These are phyloP conservation scores for Fusarium sp. DNA, from an alignment of 2,329 filamentous ascomycete genomes.

Conservation along the genomic window DNA sequence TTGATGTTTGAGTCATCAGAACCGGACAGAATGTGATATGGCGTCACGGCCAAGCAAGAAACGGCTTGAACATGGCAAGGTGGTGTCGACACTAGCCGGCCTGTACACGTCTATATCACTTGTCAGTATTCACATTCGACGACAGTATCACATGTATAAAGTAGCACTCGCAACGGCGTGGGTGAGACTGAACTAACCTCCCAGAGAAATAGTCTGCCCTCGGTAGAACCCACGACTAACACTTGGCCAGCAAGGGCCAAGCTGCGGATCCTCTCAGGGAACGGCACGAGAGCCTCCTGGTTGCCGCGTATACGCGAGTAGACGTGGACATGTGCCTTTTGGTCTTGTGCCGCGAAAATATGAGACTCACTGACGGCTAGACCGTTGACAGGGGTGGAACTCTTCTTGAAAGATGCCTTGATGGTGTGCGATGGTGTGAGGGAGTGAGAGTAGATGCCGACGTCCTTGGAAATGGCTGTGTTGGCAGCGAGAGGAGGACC, in stretches of 20 bases:
- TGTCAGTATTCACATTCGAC: constrained; percentile 34
- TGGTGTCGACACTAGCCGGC: constrained; percentile 78
- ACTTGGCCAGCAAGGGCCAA: constrained; percentile 77
- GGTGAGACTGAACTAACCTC: constrained; percentile 68
- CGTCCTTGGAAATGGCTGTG: constrained; percentile 76
- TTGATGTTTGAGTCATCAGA: constrained; percentile 90
- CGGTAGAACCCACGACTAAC: constrained; percentile 81
- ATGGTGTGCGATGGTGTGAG: constrained; percentile 81
- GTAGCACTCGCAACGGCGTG: constrained; percentile 21
- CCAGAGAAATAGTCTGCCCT: constrained; percentile 89
- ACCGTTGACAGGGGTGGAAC: constrained; percentile 79
- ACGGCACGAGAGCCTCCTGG: constrained; percentile 88
- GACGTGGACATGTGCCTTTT: constrained; percentile 92
- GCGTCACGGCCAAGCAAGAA: constrained; percentile 77
- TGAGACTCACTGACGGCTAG: constrained; percentile 84
- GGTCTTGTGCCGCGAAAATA: constrained; percentile 89
- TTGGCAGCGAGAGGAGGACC: constrained; percentile 68
- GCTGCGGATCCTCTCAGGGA: constrained; percentile 86
- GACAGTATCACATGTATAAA: constrained; percentile 13
- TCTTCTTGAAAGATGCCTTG: constrained; percentile 89
- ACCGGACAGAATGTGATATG: constrained; percentile 78
- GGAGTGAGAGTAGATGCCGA: constrained; percentile 86
- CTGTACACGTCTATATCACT: constrained; percentile 71
- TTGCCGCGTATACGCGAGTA: constrained; percentile 86
- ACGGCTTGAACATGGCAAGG: constrained; percentile 83